Evolutionary conservation across 1,139 yeast genomes (phyloP).

Genomic region (Candida tropicalis): DNA sequence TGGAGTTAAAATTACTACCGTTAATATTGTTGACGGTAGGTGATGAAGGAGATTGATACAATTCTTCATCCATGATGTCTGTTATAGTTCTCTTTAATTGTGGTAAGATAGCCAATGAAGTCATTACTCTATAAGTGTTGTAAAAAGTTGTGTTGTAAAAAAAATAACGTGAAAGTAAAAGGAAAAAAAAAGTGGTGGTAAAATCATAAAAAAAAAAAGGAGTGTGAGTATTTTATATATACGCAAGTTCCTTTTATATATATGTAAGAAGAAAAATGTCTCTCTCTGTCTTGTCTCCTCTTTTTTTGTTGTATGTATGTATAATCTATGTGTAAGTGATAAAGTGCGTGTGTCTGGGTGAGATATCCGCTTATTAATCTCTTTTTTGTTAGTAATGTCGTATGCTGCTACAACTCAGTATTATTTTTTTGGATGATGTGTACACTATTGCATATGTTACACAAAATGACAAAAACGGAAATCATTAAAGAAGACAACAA

Average conservation of each 20-base stretch:
- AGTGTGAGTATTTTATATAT: not conserved
- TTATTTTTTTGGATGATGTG: conserved; percentile 1
- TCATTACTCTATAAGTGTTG: conserved; percentile 27
- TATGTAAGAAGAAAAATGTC: not conserved
- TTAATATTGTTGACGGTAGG: conserved; percentile 18
- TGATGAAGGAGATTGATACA: conserved; percentile 49
- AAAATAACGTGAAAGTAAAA: not conserved
- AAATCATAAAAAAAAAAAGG: conserved; percentile 1
- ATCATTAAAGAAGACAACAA: not conserved
- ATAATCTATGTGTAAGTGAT: too few species aligned
- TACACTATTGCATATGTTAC: not conserved
- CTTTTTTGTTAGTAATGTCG: conserved; percentile 2
- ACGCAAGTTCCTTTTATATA: not conserved
- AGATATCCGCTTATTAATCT: not conserved
- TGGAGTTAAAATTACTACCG: conserved; percentile 1
- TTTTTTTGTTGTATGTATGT: too few species aligned
- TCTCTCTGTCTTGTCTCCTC: not conserved
- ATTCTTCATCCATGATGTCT: conserved; percentile 67
- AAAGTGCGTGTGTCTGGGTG: too few species aligned
- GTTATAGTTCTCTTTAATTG: conserved; percentile 55
- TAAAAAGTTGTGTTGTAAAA: conserved; percentile 4
- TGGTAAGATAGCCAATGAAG: conserved; percentile 51
- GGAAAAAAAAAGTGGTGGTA: conserved; percentile 4
- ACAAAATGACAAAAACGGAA: not conserved
- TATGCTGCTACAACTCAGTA: not conserved